phyloP scores from a whole-genome alignment of 2,329 filamentous ascomycete genomes.

The Colletotrichum orbiculare region DNA sequence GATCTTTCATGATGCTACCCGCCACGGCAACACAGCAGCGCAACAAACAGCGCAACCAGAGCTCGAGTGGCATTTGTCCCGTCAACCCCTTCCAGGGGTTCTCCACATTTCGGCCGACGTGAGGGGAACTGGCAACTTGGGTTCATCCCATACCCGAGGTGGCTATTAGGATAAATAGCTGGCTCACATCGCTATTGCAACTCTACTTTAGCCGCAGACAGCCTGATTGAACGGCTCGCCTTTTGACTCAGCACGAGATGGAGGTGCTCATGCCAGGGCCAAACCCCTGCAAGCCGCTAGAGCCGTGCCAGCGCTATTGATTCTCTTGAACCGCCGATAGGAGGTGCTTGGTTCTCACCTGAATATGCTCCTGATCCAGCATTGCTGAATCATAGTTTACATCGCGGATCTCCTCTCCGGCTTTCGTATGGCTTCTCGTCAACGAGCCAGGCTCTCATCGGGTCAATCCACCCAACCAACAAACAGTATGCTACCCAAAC shows the following conservation, averaged over 20 bases:
- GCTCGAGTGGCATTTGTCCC: neutral
- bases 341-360: slow-evolving; percentile 14
- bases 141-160: slow-evolving; percentile 17
- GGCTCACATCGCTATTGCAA: slow-evolving; percentile 11
- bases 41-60: neutral
- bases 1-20: neutral
- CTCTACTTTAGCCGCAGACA: slow-evolving; percentile 36
- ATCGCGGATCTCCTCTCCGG: slow-evolving; percentile 6
- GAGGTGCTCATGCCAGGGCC: slow-evolving; percentile 15
- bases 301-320: slow-evolving; percentile 19
- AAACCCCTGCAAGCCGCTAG: slow-evolving; percentile 18
- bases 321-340: slow-evolving; percentile 7
- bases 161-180: slow-evolving; percentile 37
- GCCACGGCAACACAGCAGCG: neutral
- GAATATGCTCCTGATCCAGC: slow-evolving; percentile 22
- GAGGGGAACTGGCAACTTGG: slow-evolving; percentile 18
- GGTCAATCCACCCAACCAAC: slow-evolving; percentile 12
- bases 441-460: neutral
- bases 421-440: neutral
- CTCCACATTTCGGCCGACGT: slow-evolving; percentile 26
- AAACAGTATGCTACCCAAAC: slow-evolving; percentile 3
- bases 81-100: slow-evolving; percentile 17
- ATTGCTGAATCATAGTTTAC: slow-evolving; percentile 12
- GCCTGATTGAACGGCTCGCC: slow-evolving; percentile 29
- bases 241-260: slow-evolving; percentile 29